A percentile compares a stretch with the other conserved stretches of the same genome.
Conservation (phyloP, 2,329 filamentous ascomycete species). For the Pezicula carpinea region DNA sequence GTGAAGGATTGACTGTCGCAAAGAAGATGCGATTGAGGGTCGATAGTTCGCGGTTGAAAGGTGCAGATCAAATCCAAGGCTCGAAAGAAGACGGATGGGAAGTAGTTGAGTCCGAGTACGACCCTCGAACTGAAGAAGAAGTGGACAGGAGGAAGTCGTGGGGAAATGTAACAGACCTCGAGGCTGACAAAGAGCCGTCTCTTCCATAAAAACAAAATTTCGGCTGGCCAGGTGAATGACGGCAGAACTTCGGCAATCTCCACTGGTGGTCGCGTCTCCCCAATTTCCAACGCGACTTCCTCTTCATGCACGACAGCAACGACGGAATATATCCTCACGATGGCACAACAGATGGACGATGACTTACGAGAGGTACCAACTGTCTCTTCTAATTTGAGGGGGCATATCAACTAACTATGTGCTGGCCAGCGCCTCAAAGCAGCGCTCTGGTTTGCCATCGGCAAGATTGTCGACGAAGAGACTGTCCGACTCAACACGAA, state of each 20-base stretch:
- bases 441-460: constrained; percentile 78
- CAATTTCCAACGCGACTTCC: not conserved
- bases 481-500: constrained; percentile 70
- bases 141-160: not conserved
- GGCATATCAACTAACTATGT: too few species aligned
- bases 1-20: not conserved
- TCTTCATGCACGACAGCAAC: not conserved
- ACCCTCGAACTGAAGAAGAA: not conserved
- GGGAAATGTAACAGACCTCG: not conserved
- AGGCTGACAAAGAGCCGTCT: not conserved
- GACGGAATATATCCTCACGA: constrained; percentile 1
- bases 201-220: constrained; percentile 4
- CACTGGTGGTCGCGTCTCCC: constrained; percentile 13
- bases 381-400: too few species aligned
- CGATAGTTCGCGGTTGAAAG: too few species aligned
- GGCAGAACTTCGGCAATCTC: constrained; percentile 8
- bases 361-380: constrained; percentile 17
- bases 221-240: constrained; percentile 1
- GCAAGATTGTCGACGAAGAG: constrained; percentile 85
- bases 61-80: too few species aligned
- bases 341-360: constrained; percentile 20
- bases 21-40: too few species aligned
- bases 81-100: not conserved
- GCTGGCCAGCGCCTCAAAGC: constrained; percentile 86
- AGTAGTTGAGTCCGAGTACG: not conserved